These are phyloP conservation scores for Flaveria ramosissima DNA, from an alignment of 129 eudicot genomes.

Conservation along the genomic window DNA sequence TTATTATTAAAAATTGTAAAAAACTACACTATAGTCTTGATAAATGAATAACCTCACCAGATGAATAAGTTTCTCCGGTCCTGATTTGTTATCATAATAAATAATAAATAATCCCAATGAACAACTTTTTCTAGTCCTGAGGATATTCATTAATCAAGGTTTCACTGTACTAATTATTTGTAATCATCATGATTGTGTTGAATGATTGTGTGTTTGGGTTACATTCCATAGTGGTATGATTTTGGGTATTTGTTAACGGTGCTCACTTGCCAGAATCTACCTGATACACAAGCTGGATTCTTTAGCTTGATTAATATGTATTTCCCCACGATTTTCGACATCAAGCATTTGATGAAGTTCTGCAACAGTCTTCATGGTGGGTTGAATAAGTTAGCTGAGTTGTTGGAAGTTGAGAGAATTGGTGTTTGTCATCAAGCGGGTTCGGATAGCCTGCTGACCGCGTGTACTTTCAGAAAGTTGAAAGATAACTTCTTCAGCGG, in stretches of 20 bases:
- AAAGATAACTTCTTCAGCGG: slow-evolving; percentile 79
- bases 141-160: neutral
- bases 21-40: neutral
- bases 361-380: slow-evolving; percentile 90
- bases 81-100: neutral
- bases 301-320: slow-evolving; percentile 61
- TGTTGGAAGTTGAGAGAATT: slow-evolving; percentile 47
- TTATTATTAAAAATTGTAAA: neutral
- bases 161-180: slow-evolving; percentile 5
- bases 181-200: slow-evolving; percentile 74
- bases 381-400: slow-evolving; percentile 81
- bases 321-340: slow-evolving; percentile 70
- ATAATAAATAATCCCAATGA: neutral
- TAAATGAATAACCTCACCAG: neutral
- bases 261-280: slow-evolving; percentile 65
- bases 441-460: slow-evolving; percentile 87
- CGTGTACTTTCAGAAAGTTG: slow-evolving; percentile 77
- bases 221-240: slow-evolving; percentile 90
- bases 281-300: slow-evolving; percentile 72
- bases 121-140: neutral
- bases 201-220: slow-evolving; percentile 77
- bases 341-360: slow-evolving; percentile 90
- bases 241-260: slow-evolving; percentile 79
- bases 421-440: slow-evolving; percentile 90
- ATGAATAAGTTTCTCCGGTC: neutral